phyloP scores from a whole-genome alignment of 106 monocot genomes.

The Xerophyta viscosa region DNA sequence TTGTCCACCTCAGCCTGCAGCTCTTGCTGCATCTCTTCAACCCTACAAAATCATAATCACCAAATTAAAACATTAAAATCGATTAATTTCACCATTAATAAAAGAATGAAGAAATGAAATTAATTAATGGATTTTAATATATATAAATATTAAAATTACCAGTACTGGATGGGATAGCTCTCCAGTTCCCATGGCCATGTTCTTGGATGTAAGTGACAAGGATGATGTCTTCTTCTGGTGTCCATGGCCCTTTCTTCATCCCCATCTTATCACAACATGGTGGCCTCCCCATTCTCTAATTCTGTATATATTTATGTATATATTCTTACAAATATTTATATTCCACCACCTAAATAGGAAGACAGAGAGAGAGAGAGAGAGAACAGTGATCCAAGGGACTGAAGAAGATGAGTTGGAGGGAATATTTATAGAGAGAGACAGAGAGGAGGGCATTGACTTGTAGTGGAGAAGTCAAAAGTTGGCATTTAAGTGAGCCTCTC shows the following conservation, averaged over 20 bases:
- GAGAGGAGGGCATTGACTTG: slow-evolving; percentile 16
- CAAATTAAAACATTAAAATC: not conserved
- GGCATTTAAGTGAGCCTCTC: too few relatives aligned
- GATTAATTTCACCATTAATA: not conserved
- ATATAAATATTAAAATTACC: slow-evolving; percentile 5
- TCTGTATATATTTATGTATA: not conserved
- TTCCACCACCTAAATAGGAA: too few relatives aligned
- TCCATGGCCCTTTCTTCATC: slow-evolving; percentile 46
- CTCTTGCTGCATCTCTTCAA: slow-evolving; percentile 39
- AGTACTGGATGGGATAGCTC: slow-evolving; percentile 20
- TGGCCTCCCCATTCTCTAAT: slow-evolving; percentile 28
- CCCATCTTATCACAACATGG: slow-evolving; percentile 37
- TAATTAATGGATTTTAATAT: too few relatives aligned
- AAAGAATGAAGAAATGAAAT: not conserved
- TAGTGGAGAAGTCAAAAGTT: too few relatives aligned
- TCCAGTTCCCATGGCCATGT: slow-evolving; percentile 40
- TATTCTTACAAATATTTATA: not conserved
- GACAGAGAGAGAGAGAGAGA: too few relatives aligned
- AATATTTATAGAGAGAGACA: slow-evolving; percentile 3
- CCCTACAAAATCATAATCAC: slow-evolving; percentile 4
- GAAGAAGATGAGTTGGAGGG: slow-evolving; percentile 1
- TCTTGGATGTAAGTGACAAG: slow-evolving; percentile 36
- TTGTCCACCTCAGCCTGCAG: slow-evolving; percentile 43
- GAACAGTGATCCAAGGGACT: too few relatives aligned
- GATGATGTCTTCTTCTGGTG: slow-evolving; percentile 36